phyloP scores from a whole-genome alignment of 768 basidiomycete species.

The Melanogaster broomeanus region DNA sequence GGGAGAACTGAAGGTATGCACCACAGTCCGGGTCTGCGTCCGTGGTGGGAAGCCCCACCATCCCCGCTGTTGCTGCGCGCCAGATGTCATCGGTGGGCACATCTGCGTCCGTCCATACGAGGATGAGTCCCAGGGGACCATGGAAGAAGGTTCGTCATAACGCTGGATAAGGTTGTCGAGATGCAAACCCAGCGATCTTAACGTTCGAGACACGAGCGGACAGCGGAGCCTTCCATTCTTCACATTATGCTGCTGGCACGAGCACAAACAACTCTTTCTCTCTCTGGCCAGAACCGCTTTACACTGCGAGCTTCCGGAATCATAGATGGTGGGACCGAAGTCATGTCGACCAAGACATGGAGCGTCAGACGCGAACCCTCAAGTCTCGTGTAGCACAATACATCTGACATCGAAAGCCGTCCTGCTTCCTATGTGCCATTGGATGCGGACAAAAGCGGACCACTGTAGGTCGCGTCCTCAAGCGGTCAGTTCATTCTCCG shows the following conservation, averaged over 20 bases:
- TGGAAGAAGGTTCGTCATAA: constrained; percentile 95
- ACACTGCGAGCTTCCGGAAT: too few species aligned
- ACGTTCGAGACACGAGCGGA: not conserved
- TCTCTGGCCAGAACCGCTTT: constrained; percentile 5
- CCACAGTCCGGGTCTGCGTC: constrained; percentile 73
- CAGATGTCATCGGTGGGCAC: constrained; percentile 74
- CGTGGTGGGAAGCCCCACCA: constrained; percentile 84
- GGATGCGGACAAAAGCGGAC: too few species aligned
- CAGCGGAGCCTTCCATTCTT: constrained; percentile 62
- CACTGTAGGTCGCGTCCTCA: too few species aligned
- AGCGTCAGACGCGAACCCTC: constrained; percentile 88
- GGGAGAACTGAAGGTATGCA: constrained; percentile 10
- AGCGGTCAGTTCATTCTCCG: too few species aligned
- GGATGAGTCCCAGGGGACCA: constrained; percentile 98
- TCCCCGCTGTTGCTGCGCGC: constrained; percentile 75
- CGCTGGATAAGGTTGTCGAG: constrained; percentile 62
- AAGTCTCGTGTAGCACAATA: constrained; percentile 93
- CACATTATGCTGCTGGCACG: constrained; percentile 72
- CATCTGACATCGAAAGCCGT: constrained; percentile 97
- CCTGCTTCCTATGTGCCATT: too few species aligned
- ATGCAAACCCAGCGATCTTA: not conserved
- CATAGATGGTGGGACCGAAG: not conserved
- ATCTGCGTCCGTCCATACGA: constrained; percentile 74
- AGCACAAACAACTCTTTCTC: constrained; percentile 69
- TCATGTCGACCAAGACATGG: constrained; percentile 24